Percentiles rank a stretch among this genome's conserved stretches.
phyloP scores from a whole-genome alignment of 1,139 yeast genomes.

The Scheffersomyces segobiensis region DNA sequence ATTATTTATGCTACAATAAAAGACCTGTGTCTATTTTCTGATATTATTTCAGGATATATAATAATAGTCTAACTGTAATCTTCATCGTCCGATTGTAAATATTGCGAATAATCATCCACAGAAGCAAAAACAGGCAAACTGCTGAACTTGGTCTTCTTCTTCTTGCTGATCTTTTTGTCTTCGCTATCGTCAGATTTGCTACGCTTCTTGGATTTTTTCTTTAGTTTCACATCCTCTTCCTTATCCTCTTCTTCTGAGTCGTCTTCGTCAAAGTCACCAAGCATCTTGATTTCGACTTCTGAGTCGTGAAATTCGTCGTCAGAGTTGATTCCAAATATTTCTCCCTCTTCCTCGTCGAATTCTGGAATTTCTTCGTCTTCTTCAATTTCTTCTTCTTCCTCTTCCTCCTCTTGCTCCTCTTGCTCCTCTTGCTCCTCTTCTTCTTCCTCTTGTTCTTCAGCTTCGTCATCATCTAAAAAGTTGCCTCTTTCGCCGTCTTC shows the following conservation, averaged over 20 bases:
- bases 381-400: slow-evolving; percentile 26
- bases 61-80: slow-evolving; percentile 23
- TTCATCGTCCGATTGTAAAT: slow-evolving; percentile 65
- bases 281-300: slow-evolving; percentile 26
- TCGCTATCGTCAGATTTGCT: slow-evolving; percentile 20
- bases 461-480: slow-evolving; percentile 19
- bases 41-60: background rate
- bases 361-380: slow-evolving; percentile 21
- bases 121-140: slow-evolving; percentile 86
- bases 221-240: slow-evolving; percentile 11
- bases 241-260: slow-evolving; percentile 18
- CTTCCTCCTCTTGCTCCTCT: slow-evolving; percentile 24
- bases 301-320: slow-evolving; percentile 43
- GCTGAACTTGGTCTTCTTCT: slow-evolving; percentile 61
- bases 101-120: slow-evolving; percentile 83
- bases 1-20: background rate
- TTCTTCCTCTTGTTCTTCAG: slow-evolving; percentile 19
- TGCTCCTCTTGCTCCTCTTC: slow-evolving; percentile 20
- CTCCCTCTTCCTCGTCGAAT: slow-evolving; percentile 22
- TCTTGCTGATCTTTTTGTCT: slow-evolving; percentile 25
- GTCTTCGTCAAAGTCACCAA: slow-evolving; percentile 16
- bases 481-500: slow-evolving; percentile 31
- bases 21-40: background rate
- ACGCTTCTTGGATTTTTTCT: slow-evolving; percentile 20
- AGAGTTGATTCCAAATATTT: slow-evolving; percentile 30